Evolutionary conservation across 176 grass and related monocot species (phyloP).

Genomic region (Tillandsia fasciculata): DNA sequence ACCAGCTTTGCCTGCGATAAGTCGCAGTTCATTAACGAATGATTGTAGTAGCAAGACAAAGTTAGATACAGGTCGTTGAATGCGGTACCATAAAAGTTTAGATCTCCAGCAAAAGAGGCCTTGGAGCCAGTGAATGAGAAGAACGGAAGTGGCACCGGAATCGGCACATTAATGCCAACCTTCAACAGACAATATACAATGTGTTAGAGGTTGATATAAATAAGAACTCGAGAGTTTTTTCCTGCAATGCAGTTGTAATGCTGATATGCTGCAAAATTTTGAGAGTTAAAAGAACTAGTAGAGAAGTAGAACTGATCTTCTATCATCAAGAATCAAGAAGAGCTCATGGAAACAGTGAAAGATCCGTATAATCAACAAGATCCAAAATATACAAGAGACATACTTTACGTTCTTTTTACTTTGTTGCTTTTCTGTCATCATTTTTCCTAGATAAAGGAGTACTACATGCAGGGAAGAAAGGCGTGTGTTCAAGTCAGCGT

Average conservation of each 20-base stretch:
- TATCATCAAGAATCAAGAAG: too few species aligned
- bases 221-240: too few species aligned
- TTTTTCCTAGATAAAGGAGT: background rate
- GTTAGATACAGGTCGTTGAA: background rate
- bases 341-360: too few species aligned
- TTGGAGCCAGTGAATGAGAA: slow-evolving; percentile 92
- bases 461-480: background rate
- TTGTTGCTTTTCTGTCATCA: background rate
- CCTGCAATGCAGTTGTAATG: too few species aligned
- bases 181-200: slow-evolving; percentile 13
- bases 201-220: background rate
- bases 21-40: background rate
- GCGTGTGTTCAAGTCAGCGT: background rate
- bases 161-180: slow-evolving; percentile 96
- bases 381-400: too few species aligned
- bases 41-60: background rate
- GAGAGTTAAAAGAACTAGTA: too few species aligned
- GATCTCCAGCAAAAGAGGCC: slow-evolving; percentile 88
- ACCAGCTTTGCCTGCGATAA: slow-evolving; percentile 67
- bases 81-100: slow-evolving; percentile 84
- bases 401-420: background rate
- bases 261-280: too few species aligned
- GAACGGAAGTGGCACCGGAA: slow-evolving; percentile 92
- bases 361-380: too few species aligned
- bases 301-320: too few species aligned